A percentile compares a stretch with the other conserved stretches of the same genome.
These are phyloP conservation scores for Pseudozyma flocculosa DNA, from an alignment of 1,284 basidiomycete species.

Conservation along the genomic window DNA sequence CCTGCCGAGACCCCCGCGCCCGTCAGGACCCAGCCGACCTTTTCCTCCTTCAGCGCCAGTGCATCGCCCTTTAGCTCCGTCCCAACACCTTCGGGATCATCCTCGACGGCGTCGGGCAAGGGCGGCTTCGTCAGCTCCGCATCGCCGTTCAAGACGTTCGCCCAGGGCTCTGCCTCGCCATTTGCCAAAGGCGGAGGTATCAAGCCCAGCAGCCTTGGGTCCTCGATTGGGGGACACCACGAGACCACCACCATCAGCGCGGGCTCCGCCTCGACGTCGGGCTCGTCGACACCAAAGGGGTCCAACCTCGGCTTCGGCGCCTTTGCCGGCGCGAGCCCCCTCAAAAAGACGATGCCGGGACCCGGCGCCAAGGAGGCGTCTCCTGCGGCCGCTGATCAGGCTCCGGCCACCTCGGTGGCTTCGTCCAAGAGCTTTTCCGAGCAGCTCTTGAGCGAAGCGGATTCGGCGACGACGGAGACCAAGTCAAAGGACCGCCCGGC, in stretches of 20 bases:
- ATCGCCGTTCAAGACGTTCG: background rate
- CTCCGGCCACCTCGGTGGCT: no score
- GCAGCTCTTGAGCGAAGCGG: conserved; percentile 16
- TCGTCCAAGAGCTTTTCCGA: background rate
- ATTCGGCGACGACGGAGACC: background rate
- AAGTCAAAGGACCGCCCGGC: conserved; percentile 9
- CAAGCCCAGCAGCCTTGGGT: conserved; percentile 32
- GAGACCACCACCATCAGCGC: background rate
- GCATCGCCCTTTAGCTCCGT: conserved; percentile 19
- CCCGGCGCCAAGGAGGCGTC: background rate
- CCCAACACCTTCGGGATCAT: conserved; percentile 28
- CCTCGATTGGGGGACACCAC: conserved; percentile 22
- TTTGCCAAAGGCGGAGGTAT: conserved; percentile 13
- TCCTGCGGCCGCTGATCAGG: background rate
- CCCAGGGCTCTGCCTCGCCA: background rate
- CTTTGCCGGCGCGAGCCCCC: conserved; percentile 35
- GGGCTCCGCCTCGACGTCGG: conserved; percentile 7
- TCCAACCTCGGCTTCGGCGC: conserved; percentile 42
- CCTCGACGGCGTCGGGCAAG: conserved; percentile 5
- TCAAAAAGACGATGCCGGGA: conserved; percentile 3
- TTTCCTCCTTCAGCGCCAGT: conserved; percentile 34
- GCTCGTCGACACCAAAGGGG: conserved; percentile 5
- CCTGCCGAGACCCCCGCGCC: conserved; percentile 9
- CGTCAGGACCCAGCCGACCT: conserved; percentile 32
- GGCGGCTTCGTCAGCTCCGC: conserved; percentile 15